Evolutionary conservation across 2,329 filamentous ascomycete species (phyloP).

Genomic region (Ceratocystis colombiana): DNA sequence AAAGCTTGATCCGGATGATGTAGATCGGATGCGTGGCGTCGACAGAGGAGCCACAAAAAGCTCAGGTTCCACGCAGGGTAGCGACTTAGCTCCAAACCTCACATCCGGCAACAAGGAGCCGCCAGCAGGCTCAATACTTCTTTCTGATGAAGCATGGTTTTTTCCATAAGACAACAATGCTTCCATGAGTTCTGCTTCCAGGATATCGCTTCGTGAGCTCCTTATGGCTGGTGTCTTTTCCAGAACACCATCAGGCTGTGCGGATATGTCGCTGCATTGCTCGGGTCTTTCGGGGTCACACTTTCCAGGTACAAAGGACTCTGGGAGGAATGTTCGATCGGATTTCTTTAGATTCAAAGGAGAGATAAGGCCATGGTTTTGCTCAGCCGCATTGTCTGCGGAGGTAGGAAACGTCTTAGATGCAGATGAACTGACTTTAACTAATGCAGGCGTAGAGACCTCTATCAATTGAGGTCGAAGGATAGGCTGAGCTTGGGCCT

Average conservation of each 20-base stretch:
- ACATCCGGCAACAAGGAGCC: not conserved
- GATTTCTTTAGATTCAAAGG: conserved; percentile 4
- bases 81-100: not conserved
- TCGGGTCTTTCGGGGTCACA: not conserved
- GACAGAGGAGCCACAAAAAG: conserved; percentile 11
- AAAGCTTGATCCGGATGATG: not conserved
- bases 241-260: not conserved
- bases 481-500: conserved; percentile 28
- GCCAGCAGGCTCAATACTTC: not conserved
- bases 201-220: not conserved
- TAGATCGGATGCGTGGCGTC: conserved; percentile 3
- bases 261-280: not conserved
- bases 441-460: conserved; percentile 13
- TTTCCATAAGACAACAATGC: conserved; percentile 4
- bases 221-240: not conserved
- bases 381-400: not conserved
- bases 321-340: not conserved
- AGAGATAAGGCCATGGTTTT: not conserved
- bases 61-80: not conserved
- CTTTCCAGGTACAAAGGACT: not conserved
- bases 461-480: conserved; percentile 27
- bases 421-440: not conserved
- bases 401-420: not conserved
- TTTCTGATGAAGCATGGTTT: not conserved
- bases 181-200: conserved; percentile 17